Percentiles rank a stretch among this genome's conserved stretches.
Conservation (phyloP, 371 early-diverging fungal species). For the Mucor mucedo region DNA sequence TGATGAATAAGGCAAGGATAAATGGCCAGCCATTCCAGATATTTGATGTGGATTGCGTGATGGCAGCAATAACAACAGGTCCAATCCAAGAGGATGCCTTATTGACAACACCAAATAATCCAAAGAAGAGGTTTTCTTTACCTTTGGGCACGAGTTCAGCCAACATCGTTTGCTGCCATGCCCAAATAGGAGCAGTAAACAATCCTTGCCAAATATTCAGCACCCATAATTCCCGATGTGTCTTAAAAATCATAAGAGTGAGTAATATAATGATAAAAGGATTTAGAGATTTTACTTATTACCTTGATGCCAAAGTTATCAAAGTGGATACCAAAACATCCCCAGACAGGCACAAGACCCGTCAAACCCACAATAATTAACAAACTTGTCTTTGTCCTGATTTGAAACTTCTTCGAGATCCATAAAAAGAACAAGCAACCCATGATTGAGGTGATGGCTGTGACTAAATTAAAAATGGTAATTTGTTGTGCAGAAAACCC, state of each 20-base stretch:
- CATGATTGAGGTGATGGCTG: constrained; percentile 41
- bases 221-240: constrained; percentile 40
- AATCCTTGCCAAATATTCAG: constrained; percentile 49
- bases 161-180: constrained; percentile 38
- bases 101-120: constrained; percentile 63
- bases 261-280: neutral
- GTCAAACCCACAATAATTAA: constrained; percentile 36
- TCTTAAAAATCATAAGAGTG: constrained; percentile 1
- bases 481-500: constrained; percentile 37
- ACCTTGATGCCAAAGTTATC: constrained; percentile 34
- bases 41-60: constrained; percentile 47
- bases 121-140: constrained; percentile 60
- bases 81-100: constrained; percentile 70
- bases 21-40: constrained; percentile 37
- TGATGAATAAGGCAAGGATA: constrained; percentile 50
- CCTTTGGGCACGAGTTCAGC: constrained; percentile 60
- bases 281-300: neutral
- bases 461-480: constrained; percentile 35
- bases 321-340: constrained; percentile 40
- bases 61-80: constrained; percentile 61
- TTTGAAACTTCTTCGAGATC: constrained; percentile 35
- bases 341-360: constrained; percentile 39
- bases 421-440: constrained; percentile 47
- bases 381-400: constrained; percentile 40
- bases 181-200: constrained; percentile 52